Percentiles rank a stretch among this genome's conserved stretches.
Evolutionary conservation across 1,139 yeast genomes (phyloP).

Genomic region (Kurtzmaniella quercitrusa): DNA sequence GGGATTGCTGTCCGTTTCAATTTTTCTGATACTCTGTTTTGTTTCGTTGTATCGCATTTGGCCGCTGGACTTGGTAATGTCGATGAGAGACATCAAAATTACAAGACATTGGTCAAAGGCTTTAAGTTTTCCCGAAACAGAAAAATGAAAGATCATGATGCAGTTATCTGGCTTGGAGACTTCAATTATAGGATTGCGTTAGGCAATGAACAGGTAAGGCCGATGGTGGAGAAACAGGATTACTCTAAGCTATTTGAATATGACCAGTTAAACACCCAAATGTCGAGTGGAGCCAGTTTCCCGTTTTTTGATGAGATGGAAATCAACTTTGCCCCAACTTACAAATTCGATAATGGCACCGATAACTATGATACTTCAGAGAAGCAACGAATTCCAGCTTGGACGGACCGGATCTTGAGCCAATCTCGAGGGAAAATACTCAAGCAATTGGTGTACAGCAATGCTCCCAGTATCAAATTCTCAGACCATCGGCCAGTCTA

Average conservation of each 20-base stretch:
- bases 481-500: constrained; percentile 95
- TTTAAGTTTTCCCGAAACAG: constrained; percentile 47
- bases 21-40: constrained; percentile 67
- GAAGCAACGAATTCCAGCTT: constrained; percentile 90
- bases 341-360: constrained; percentile 85
- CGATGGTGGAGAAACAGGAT: constrained; percentile 45
- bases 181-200: constrained; percentile 78
- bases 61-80: constrained; percentile 85
- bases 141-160: constrained; percentile 68
- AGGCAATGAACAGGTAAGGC: constrained; percentile 65
- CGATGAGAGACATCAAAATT: constrained; percentile 82
- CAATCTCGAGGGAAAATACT: constrained; percentile 49
- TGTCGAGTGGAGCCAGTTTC: constrained; percentile 63
- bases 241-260: constrained; percentile 52
- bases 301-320: constrained; percentile 71
- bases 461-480: constrained; percentile 58
- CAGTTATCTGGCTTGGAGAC: constrained; percentile 91
- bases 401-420: constrained; percentile 81
- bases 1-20: constrained; percentile 83
- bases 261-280: constrained; percentile 77
- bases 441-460: constrained; percentile 61
- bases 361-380: constrained; percentile 78
- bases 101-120: constrained; percentile 61
- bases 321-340: constrained; percentile 80
- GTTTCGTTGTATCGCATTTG: constrained; percentile 80